These are phyloP conservation scores for Nakazawaea ambrosiae DNA, from an alignment of 805 yeast genomes.

Conservation along the genomic window DNA sequence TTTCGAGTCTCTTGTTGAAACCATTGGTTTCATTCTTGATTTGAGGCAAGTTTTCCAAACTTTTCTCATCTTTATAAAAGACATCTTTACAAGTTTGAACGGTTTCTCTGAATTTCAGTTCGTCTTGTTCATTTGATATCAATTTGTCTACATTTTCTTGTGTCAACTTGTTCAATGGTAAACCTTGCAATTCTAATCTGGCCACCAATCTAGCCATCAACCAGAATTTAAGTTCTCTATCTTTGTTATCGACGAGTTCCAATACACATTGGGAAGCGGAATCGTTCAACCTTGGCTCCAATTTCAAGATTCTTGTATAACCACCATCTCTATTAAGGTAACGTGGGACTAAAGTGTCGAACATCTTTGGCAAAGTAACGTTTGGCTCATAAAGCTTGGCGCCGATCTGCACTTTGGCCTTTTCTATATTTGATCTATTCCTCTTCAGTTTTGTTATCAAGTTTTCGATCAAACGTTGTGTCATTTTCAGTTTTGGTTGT, in stretches of 20 bases:
- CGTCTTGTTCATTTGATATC: slow-evolving; percentile 44
- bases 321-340: slow-evolving; percentile 67
- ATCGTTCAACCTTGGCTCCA: slow-evolving; percentile 86
- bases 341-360: slow-evolving; percentile 56
- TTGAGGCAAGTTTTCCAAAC: slow-evolving; percentile 22
- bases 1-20: slow-evolving; percentile 6
- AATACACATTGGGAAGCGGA: slow-evolving; percentile 84
- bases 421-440: slow-evolving; percentile 18
- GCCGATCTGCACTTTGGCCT: slow-evolving; percentile 21
- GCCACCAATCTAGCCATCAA: slow-evolving; percentile 78
- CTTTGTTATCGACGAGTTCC: slow-evolving; percentile 65
- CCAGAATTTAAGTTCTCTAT: slow-evolving; percentile 67
- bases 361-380: slow-evolving; percentile 53
- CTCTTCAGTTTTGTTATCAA: slow-evolving; percentile 53
- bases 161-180: slow-evolving; percentile 47
- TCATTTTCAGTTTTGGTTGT: slow-evolving; percentile 65
- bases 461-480: slow-evolving; percentile 57
- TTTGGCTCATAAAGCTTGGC: slow-evolving; percentile 42
- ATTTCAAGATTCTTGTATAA: slow-evolving; percentile 73
- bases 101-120: slow-evolving; percentile 45
- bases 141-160: slow-evolving; percentile 48
- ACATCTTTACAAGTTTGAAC: slow-evolving; percentile 50
- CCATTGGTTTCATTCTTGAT: slow-evolving; percentile 16
- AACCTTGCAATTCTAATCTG: slow-evolving; percentile 60
- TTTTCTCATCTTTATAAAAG: slow-evolving; percentile 28